Base-by-base conservation (phyloP, 805 yeast genomes). In the Metschnikowia drakensbergensis region DNA sequence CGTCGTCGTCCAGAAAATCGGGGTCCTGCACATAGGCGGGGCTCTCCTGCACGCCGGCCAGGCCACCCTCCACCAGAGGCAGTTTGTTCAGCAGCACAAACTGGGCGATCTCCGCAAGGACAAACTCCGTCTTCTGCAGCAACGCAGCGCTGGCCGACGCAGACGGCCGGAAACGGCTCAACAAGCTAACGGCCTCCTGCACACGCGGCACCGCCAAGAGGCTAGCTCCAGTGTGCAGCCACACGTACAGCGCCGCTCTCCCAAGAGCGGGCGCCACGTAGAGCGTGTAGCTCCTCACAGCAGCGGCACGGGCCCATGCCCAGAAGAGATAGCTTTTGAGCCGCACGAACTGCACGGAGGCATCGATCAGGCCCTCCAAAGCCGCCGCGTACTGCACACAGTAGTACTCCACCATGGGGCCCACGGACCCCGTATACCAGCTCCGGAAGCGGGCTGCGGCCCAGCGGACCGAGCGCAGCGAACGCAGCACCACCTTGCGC, bases 91-190 rank as follows among this genome's bases (percentile, higher is more conserved):
- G 29, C 22, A 47, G 39, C 29, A 37, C 50, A 6, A 49, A 32
- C 29, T 40, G 42, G 28, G 36, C 34, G 8, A 49, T 45, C 40
- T 55, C 59, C 22, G 42, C 45, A 17, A 44, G 46, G 13, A 55
- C 34, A 34, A 54, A 55, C 25, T 55, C 58, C 1, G 48, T 37
- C 31, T 55, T 55, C n/a, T 40, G 36, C 48, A 47, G 58, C 48
- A 52, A 45, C 2, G 51, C 48, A 9, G 28, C 9, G 32, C 38
- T 42, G 22, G 50, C 26, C 10, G 28, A 33, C 5, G 50, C 44
- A 3, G 54, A 47, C 42, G 45, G 39, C 34, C 47, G 49, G n/a
- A 47, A 32, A n/a, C n/a, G 47, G 22, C 31, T 33, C 32, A 32
- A 32, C 4, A 33, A 10, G n/a, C 30, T 11, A 1, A 42, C 8